Conservation (phyloP, 495 filamentous ascomycete species). For the Parachaetomium inaequale region DNA sequence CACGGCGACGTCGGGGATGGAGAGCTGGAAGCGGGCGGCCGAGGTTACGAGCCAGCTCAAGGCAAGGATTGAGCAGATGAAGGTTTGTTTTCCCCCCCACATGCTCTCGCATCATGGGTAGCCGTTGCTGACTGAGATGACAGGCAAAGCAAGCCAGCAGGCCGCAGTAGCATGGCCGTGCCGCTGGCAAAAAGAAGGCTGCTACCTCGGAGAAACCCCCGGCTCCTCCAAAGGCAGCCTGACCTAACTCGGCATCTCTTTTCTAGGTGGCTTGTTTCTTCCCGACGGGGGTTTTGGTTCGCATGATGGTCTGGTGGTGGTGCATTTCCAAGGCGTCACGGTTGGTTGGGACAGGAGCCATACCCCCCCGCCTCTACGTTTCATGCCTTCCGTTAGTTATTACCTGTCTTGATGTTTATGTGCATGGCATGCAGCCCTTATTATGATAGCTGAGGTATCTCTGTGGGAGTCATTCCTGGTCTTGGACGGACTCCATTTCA, state of each 20-base stretch:
- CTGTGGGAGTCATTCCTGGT: neutral
- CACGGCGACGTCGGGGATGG: conserved; percentile 59
- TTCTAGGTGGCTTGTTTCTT: neutral
- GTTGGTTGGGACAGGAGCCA: conserved; percentile 7
- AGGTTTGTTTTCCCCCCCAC: conserved; percentile 37
- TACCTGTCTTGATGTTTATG: neutral
- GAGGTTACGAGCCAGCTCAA: conserved; percentile 98
- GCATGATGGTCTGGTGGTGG: conserved; percentile 5
- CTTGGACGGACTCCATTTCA: neutral
- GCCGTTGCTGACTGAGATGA: neutral
- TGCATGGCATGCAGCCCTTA: neutral
- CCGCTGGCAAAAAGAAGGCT: neutral
- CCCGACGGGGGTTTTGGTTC: neutral
- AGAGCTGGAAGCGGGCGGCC: conserved; percentile 97
- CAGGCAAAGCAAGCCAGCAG: conserved; percentile 15
- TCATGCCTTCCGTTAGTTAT: neutral
- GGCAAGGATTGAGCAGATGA: conserved; percentile 83
- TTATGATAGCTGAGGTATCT: neutral
- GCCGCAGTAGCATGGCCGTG: conserved; percentile 6
- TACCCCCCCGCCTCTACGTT: too few relatives aligned
- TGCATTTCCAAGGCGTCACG: conserved; percentile 16
- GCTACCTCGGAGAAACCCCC: neutral
- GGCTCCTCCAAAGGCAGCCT: neutral
- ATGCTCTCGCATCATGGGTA: neutral
- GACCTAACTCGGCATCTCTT: neutral